Percentiles rank a stretch among this genome's conserved stretches.
These are phyloP conservation scores for Alternaria brassicae DNA, from an alignment of 2,329 filamentous ascomycete genomes.

Conservation along the genomic window DNA sequence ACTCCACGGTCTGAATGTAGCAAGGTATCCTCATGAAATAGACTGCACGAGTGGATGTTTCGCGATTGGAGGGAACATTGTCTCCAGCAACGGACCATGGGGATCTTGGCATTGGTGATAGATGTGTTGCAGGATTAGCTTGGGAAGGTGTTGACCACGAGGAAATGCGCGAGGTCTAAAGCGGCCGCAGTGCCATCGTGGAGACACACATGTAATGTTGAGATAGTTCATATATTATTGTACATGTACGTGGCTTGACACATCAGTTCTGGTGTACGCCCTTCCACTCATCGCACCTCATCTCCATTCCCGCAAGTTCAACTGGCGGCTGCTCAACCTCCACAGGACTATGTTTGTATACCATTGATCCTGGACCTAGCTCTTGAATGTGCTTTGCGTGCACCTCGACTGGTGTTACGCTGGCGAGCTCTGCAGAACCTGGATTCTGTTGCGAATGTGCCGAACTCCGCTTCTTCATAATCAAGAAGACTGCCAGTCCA, in stretches of 20 bases:
- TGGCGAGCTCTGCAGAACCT: neutral
- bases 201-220: no score
- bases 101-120: no score
- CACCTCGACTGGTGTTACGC: neutral
- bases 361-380: constrained; percentile 1
- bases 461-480: constrained; percentile 4
- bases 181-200: no score
- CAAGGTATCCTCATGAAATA: no score
- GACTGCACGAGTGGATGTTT: no score
- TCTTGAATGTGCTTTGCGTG: constrained; percentile 9
- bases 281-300: neutral
- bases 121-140: no score
- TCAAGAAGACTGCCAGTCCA: constrained; percentile 1
- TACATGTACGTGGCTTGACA: neutral
- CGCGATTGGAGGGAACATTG: no score
- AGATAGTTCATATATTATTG: neutral
- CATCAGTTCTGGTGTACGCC: neutral
- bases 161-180: no score
- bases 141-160: no score
- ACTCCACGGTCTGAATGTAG: neutral
- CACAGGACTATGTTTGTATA: constrained; percentile 6
- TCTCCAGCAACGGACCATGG: no score
- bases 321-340: constrained; percentile 10
- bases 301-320: constrained; percentile 6
- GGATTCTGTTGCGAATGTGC: neutral